Evolutionary conservation across 768 basidiomycete genomes (phyloP), one percentile per base, ranked within the genome.

Genomic region (Asterophora parasitica): DNA sequence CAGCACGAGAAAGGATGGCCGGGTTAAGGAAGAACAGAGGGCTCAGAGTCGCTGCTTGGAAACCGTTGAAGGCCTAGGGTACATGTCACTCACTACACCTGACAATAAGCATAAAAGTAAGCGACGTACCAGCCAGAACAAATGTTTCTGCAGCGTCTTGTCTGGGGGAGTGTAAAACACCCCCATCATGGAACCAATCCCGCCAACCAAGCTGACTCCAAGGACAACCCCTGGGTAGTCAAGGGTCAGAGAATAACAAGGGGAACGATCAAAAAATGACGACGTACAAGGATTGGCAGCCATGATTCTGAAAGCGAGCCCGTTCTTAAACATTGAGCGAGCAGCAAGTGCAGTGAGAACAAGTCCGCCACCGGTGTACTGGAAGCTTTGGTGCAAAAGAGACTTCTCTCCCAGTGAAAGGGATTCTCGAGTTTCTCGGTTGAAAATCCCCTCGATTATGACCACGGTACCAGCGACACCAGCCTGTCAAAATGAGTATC

Each of bases 1-100:
- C 92, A 7, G 92, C 92, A 26, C 92, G 82, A 13, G 85, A 85
- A 42, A 95, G 76, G 53, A 94, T 77, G 10, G 88, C 89, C 2
- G 92, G 92, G 58, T 74, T 83, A 38, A 92, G 65, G 76, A 94
- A 92, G 71, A 91, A 92, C n/a, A 95, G 63, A 2, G 92, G 92
- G 52, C 85, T 87, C 34, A 95, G 72, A 2, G 88, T 89, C 6
- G 88, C 85, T 6, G 88, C 88, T 69, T 94, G 92, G 62, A 81
- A 89, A 3, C 76, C 83, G 53, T 92, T 89, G 67, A 95, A 94
- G 4, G 82, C 83, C 86, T 89, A 48, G 3, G 5, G 12, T 30
- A 38, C 19, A 7, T 37, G n/a, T 32, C 26, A 27, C 10, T 40
- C 23, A 27, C 7, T 27, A 26, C 23, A 15, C n/a, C 13, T 26